Conservation (phyloP, 768 basidiomycete species). For the Gymnopilus junonius region DNA sequence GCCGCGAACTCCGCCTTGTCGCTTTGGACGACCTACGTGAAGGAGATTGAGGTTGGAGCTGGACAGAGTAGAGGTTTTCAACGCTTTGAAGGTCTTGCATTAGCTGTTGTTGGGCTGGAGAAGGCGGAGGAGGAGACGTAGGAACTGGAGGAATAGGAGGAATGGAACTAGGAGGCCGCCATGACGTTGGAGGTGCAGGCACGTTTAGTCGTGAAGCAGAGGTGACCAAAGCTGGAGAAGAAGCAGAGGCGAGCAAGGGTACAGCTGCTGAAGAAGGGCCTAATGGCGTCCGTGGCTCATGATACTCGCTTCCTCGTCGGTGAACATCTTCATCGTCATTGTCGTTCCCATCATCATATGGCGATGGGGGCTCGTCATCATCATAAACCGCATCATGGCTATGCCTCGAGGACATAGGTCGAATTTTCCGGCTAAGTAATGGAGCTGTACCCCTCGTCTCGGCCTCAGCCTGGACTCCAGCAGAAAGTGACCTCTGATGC, state of each 20-base stretch:
- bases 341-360: not conserved
- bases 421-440: not conserved
- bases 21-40: not conserved
- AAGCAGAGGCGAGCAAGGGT: not conserved
- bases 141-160: not conserved
- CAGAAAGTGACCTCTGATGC: not conserved
- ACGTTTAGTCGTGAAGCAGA: not conserved
- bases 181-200: not conserved
- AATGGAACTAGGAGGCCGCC: not conserved
- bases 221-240: not conserved
- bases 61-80: not conserved
- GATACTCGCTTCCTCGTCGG: no score
- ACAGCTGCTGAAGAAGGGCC: not conserved
- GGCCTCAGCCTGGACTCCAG: not conserved
- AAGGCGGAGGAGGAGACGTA: not conserved
- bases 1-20: conserved; percentile 3
- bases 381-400: not conserved
- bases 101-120: not conserved
- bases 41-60: not conserved
- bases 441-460: conserved; percentile 1
- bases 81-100: not conserved
- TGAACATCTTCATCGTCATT: not conserved
- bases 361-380: no score
- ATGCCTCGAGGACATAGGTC: not conserved
- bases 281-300: no score